Evolutionary conservation across 768 basidiomycete species (phyloP), one percentile per base, ranked within the genome.

Genomic region (Xerocomellus chrysenteron): DNA sequence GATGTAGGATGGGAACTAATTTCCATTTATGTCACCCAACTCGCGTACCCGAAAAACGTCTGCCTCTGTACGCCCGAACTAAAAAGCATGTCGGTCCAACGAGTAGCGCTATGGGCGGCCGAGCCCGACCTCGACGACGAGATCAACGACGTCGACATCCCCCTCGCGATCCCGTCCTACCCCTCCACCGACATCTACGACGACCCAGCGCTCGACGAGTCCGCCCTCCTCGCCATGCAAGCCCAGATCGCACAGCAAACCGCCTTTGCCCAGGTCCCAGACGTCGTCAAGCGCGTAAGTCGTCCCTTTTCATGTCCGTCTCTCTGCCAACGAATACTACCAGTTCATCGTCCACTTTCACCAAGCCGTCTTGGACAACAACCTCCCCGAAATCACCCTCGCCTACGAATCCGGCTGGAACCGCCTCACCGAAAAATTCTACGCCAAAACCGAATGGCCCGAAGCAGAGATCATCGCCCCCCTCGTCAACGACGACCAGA

Each of bases 391-490:
- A 65, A 96, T 99, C 62, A 92, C 91, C 5, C 80, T 88, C 21
- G 92, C 94, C 50, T 99, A 99, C 68, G 95, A 98, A 76, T 92
- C 88, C 49, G 94, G 94, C 6, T 99, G 95, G 95, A 96, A 94
- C 74, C 87, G 90, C 59, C 86, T 95, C 69, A 97, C 96, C 0
- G 92, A 97, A 78, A 94, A 95, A 77, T 94, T 89, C 77, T 99
- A 97, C 67, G 73, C 92, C 7, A 92, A 89, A 71, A 86, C 86
- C 3, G 96, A 99, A 71, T 98, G 96, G 96, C 96, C 96, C 1
- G 94, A 98, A 70, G 94, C 94, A 7, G 96, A 99, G 76, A 76
- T 93, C 57, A 93, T 99, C 66, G 90, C 94, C 5, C 94, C 94
- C 6, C 78, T 99, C 60, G 94, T 98, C 54, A 88, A 94, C 67